phyloP scores from a whole-genome alignment of 495 filamentous ascomycete species.

The Neurospora tetraspora region DNA sequence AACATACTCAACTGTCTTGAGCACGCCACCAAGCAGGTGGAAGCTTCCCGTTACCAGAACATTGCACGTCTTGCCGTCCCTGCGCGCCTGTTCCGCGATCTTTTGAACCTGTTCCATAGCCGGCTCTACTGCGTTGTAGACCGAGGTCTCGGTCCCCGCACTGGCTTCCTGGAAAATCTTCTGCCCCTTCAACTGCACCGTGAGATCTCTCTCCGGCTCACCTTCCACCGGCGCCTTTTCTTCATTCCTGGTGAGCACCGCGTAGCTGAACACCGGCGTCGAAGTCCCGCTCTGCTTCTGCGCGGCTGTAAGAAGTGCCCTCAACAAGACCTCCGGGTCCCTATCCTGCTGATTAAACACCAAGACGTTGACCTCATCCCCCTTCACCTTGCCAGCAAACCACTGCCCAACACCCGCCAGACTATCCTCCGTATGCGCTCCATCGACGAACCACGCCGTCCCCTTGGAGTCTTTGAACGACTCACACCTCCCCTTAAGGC shows the following conservation, averaged over 20 bases:
- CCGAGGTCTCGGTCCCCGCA: slow-evolving; percentile 8
- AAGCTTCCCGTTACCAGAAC: slow-evolving; percentile 74
- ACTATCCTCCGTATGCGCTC: slow-evolving; percentile 81
- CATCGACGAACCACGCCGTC: slow-evolving; percentile 76
- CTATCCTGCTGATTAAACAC: slow-evolving; percentile 95
- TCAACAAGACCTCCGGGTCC: slow-evolving; percentile 51
- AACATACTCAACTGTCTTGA: slow-evolving; percentile 60
- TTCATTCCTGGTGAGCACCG: slow-evolving; percentile 37
- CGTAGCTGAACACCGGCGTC: slow-evolving; percentile 20
- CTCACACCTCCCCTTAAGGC: slow-evolving; percentile 68
- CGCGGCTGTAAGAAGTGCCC: slow-evolving; percentile 30
- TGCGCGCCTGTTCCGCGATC: slow-evolving; percentile 6
- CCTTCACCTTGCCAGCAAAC: slow-evolving; percentile 44
- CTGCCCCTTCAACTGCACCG: slow-evolving; percentile 22
- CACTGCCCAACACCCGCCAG: slow-evolving; percentile 60
- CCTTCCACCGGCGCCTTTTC: slow-evolving; percentile 4
- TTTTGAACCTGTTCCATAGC: slow-evolving; percentile 18
- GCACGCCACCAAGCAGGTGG: slow-evolving; percentile 73
- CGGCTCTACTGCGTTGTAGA: slow-evolving; percentile 18
- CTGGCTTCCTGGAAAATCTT: slow-evolving; percentile 14
- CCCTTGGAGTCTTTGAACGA: slow-evolving; percentile 40
- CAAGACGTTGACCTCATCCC: slow-evolving; percentile 37
- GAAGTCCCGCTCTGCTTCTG: neutral
- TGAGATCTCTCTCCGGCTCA: slow-evolving; percentile 21
- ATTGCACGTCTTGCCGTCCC: slow-evolving; percentile 7